A percentile compares a stretch with the other conserved stretches of the same genome.
Evolutionary conservation across 2,329 filamentous ascomycete genomes (phyloP).

Genomic region (Blastomyces emzantsi): DNA sequence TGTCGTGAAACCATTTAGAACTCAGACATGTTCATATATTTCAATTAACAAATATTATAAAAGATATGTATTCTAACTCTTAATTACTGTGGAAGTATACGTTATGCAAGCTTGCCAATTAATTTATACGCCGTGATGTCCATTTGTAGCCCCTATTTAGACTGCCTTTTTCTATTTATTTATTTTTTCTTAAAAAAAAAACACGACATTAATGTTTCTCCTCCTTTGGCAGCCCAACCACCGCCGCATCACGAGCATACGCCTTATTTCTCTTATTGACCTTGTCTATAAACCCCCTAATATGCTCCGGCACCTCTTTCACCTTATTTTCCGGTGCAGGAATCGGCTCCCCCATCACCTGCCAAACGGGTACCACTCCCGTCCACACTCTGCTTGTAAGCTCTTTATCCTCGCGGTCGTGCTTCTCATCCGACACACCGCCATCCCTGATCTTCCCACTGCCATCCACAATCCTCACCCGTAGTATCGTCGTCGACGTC

Average conservation of each 20-base stretch:
- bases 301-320: conserved; percentile 51
- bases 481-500: conserved; percentile 63
- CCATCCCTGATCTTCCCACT: conserved; percentile 67
- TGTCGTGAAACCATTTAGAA: background rate
- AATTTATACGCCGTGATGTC: background rate
- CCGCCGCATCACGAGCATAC: conserved; percentile 28
- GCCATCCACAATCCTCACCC: conserved; percentile 58
- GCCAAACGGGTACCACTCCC: conserved; percentile 56
- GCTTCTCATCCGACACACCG: conserved; percentile 51
- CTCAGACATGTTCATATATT: background rate
- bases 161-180: background rate
- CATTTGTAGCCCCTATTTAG: background rate
- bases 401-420: conserved; percentile 42
- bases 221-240: background rate
- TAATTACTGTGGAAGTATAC: background rate
- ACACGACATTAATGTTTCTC: background rate
- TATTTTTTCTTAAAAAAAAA: background rate
- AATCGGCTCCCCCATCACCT: conserved; percentile 55
- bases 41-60: background rate
- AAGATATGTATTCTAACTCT: background rate
- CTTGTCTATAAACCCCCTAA: conserved; percentile 45
- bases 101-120: background rate
- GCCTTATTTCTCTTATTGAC: conserved; percentile 38
- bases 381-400: conserved; percentile 48
- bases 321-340: conserved; percentile 52